Conservation (phyloP, 176 grass and related monocot genomes). For the Aegilops umbellulata region DNA sequence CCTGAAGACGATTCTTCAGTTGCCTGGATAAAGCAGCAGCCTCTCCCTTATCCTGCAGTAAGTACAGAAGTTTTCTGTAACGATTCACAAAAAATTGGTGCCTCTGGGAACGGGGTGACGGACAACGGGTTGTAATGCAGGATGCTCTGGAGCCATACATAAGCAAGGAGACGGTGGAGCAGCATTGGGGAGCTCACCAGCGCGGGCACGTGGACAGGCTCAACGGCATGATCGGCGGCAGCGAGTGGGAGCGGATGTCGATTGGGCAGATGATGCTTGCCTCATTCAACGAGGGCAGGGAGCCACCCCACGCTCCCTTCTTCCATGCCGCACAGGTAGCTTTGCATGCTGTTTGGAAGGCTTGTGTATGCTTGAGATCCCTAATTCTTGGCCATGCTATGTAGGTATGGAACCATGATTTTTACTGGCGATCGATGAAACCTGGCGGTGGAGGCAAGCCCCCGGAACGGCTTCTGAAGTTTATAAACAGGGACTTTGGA, state of each 20-base stretch:
- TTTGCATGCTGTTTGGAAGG: neutral
- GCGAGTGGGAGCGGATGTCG: conserved; percentile 66
- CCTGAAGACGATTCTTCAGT: conserved; percentile 9
- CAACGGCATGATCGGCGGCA: conserved; percentile 66
- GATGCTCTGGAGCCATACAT: conserved; percentile 80
- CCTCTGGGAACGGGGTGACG: neutral
- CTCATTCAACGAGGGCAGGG: conserved; percentile 76
- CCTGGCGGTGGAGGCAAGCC: conserved; percentile 63
- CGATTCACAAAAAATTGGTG: neutral
- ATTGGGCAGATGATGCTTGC: conserved; percentile 62
- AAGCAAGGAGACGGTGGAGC: conserved; percentile 67
- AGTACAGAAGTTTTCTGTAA: neutral
- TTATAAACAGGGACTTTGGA: conserved; percentile 84
- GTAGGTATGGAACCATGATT: conserved; percentile 97
- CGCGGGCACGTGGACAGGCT: conserved; percentile 58
- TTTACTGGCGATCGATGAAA: conserved; percentile 85
- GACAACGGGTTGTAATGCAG: conserved; percentile 17
- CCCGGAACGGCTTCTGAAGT: conserved; percentile 45
- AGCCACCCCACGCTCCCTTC: conserved; percentile 58
- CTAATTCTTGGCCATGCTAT: conserved; percentile 16
- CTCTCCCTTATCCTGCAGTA: conserved; percentile 64
- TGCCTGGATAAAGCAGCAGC: conserved; percentile 51
- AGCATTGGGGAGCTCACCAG: conserved; percentile 81
- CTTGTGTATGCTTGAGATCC: neutral
- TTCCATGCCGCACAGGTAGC: conserved; percentile 64